Evolutionary conservation across 2,329 filamentous ascomycete species (phyloP).

Genomic region (Metarhizium album): DNA sequence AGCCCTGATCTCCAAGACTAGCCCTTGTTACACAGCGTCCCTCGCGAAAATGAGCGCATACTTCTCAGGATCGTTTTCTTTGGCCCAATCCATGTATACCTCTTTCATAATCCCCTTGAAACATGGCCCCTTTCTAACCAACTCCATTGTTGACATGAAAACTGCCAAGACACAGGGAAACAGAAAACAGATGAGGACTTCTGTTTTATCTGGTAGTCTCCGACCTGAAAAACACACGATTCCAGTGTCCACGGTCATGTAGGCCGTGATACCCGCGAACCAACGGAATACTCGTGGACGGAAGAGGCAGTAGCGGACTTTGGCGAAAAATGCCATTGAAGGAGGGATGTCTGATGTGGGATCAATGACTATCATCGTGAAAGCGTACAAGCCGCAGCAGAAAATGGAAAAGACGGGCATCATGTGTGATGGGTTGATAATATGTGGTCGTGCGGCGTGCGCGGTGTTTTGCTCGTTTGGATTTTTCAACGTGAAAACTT

Average conservation of each 20-base stretch:
- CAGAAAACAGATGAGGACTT: neutral
- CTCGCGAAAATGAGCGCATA: neutral
- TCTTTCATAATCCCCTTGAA: neutral
- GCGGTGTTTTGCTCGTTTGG: neutral
- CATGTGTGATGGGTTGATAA: neutral
- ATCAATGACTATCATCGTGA: neutral
- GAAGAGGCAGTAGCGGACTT: neutral
- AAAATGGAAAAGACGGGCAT: neutral
- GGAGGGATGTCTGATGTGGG: neutral
- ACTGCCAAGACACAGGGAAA: neutral
- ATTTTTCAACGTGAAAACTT: neutral
- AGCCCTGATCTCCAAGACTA: too few relatives aligned
- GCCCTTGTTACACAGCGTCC: too few relatives aligned
- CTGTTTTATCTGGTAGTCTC: neutral
- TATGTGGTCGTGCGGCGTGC: neutral
- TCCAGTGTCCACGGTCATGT: neutral
- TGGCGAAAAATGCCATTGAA: neutral
- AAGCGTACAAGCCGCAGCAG: neutral
- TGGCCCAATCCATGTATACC: neutral
- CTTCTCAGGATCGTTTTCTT: neutral
- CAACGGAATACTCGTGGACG: neutral
- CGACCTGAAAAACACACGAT: neutral
- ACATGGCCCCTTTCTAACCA: neutral
- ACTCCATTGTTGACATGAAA: neutral
- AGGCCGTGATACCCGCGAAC: neutral